Base-by-base conservation (phyloP, 2,329 filamentous ascomycete genomes). In the Ophiostoma piceae region DNA sequence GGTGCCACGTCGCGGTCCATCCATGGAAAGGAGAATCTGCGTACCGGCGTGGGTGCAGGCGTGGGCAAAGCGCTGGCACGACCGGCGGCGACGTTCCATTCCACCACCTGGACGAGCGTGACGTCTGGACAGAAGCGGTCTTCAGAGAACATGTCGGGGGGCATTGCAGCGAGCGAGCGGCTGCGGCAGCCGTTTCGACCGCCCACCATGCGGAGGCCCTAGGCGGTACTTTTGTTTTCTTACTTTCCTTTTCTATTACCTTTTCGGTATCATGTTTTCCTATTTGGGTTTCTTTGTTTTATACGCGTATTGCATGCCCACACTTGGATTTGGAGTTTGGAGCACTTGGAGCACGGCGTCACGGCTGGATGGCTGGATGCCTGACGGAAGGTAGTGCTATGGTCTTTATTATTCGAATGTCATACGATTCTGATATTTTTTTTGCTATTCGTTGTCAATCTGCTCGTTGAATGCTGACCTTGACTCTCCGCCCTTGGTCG, bases 141-240 rank as follows among this genome's bases (percentile, higher is more conserved):
- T 7, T 29, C 66, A 2, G 29, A 19, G 5, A 29, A 14, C 43
- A 39, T 57, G 9, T 19, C 66, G 32, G 43, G 43, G 5, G 47
- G 32, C 32, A 29, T 84, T 41, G 79, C 82, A 60, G 81, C 83
- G 0, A 81, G 87, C 75, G 82, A 84, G 67, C 80, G 80, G 73
- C 75, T 87, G 67, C 79, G 80, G 69, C 85, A 82, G 74, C 85
- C 85, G 6, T 88, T 87, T 70, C 87, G 85, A 77, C 84, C 83
- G 62, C 77, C 87, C 73, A 87, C 84, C 12, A 82, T 87, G 26
- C 84, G 82, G 71, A 79, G 83, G 66, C 60, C 66, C 14, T 70
- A 41, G 19, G 19, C 1, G 35, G 7, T 8, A 62, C 26, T 29
- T 14, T 12, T 41, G 39, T 41, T 12, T 41, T 41, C 12, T 3